phyloP scores from a whole-genome alignment of 2,329 filamentous ascomycete genomes.

The Xylaria sp. region DNA sequence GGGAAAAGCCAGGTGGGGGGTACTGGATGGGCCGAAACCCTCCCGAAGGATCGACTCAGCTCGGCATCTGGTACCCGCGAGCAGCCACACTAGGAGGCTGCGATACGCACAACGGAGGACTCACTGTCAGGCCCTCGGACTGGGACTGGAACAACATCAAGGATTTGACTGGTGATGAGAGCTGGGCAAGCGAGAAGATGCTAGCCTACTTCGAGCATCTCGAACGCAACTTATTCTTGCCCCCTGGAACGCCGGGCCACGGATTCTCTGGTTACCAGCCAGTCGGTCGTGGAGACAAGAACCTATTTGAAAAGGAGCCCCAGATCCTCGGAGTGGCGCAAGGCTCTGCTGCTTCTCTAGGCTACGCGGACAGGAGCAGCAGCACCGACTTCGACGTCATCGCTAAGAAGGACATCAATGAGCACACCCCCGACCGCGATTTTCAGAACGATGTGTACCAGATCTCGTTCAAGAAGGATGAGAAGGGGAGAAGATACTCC shows the following conservation, averaged over 20 bases:
- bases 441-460: conserved; percentile 12
- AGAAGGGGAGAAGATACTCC: conserved; percentile 3
- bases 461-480: conserved; percentile 10
- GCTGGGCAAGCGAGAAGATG: conserved; percentile 63
- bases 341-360: conserved; percentile 7
- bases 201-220: conserved; percentile 59
- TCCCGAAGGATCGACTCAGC: conserved; percentile 42
- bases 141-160: conserved; percentile 63
- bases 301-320: conserved; percentile 9
- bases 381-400: conserved; percentile 7
- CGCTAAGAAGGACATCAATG: conserved; percentile 5
- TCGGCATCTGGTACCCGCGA: conserved; percentile 52
- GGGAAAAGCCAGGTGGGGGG: conserved; percentile 43
- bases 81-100: conserved; percentile 52
- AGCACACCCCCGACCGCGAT: conserved; percentile 1
- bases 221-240: conserved; percentile 58
- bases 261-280: conserved; percentile 48
- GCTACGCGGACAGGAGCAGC: neutral
- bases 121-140: conserved; percentile 60
- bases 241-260: conserved; percentile 49
- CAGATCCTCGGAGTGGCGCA: conserved; percentile 10
- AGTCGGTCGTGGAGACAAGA: conserved; percentile 6
- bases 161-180: conserved; percentile 59
- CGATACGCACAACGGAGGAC: conserved; percentile 63
- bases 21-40: conserved; percentile 44